These are phyloP conservation scores for Crucibulum laeve DNA, from an alignment of 768 basidiomycete genomes.

Conservation along the genomic window DNA sequence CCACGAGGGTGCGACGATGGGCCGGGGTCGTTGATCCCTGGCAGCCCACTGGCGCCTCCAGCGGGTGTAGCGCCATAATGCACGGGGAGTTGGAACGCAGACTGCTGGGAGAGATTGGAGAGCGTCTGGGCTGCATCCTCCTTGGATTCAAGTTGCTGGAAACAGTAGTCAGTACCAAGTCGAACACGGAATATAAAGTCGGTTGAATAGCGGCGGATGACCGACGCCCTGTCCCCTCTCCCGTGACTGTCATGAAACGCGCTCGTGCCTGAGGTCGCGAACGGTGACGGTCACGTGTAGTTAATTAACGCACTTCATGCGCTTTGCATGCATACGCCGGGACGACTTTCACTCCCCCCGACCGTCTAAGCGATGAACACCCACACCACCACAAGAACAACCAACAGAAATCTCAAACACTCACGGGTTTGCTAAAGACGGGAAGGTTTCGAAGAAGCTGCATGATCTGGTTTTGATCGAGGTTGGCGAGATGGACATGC, in stretches of 20 bases:
- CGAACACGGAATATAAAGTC: slow-evolving; percentile 4
- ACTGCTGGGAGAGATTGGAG: slow-evolving; percentile 44
- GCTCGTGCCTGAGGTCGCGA: slow-evolving; percentile 35
- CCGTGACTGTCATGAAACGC: slow-evolving; percentile 30
- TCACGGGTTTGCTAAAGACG: slow-evolving; percentile 57
- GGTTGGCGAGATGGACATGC: slow-evolving; percentile 20
- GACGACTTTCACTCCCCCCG: neutral
- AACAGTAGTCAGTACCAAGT: slow-evolving; percentile 1
- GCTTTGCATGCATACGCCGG: neutral
- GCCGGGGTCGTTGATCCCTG: slow-evolving; percentile 61
- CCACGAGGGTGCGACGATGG: slow-evolving; percentile 72
- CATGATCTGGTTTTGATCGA: slow-evolving; percentile 57
- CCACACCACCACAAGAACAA: neutral
- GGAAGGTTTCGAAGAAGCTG: slow-evolving; percentile 52
- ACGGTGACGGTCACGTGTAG: slow-evolving; percentile 26
- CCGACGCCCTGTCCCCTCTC: slow-evolving; percentile 15
- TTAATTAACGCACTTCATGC: slow-evolving; percentile 14
- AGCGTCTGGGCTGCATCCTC: slow-evolving; percentile 61
- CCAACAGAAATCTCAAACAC: slow-evolving; percentile 12
- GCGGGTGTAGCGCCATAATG: slow-evolving; percentile 23
- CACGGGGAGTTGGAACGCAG: slow-evolving; percentile 27
- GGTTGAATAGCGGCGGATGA: slow-evolving; percentile 2
- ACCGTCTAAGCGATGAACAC: too few species aligned
- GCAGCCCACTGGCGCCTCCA: slow-evolving; percentile 34
- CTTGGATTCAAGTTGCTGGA: slow-evolving; percentile 46